Evolutionary conservation across 495 filamentous ascomycete species (phyloP), one percentile per base, ranked within the genome.

Genomic region (Penicillium parvum): DNA sequence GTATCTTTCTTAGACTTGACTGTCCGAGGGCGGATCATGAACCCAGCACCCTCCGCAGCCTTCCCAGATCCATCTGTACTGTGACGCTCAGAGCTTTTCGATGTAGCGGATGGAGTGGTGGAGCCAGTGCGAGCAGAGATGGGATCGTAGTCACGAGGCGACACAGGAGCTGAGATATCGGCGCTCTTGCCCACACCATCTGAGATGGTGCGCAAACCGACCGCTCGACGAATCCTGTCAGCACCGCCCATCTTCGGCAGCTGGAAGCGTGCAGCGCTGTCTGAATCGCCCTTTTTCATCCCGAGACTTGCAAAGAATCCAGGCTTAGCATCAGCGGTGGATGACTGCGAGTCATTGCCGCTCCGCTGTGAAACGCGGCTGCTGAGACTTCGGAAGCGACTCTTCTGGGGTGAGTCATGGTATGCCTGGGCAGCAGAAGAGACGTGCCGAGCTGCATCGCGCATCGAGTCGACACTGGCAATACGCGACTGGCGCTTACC

Each of bases 1-100:
- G 92, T 97, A 42, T 88, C 82, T 56, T 97, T 91, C 69, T 97
- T 97, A 18, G 84, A 79, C 66, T 91, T 92, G 58, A 64, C 45
- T 3, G 64, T 59, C 27, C 68, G 58, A 50, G 54, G 70, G 57
- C 45, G 79, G 62, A 34, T 68, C 53, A 51, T 63, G 53, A 49
- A 71, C 60, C 58, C 66, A 58, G 37, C 75, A 53, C 70, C 75
- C 45, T 84, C 88, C 15, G 70, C 67, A 7, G 75, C 67, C 45
- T 88, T 85, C 9, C 79, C 76, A 9, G 81, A 85, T 12, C 66
- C 65, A 57, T 79, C 74, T 6, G 72, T 76, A 43, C 73, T 77
- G 44, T 90, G 86, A 3, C 86, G 73, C 40, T 92, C 88, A 26
- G 90, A 83, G 57, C 84, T 89, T 54, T 79, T 79, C 1, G 82